Percentiles rank a stretch among this genome's conserved stretches.
phyloP scores from a whole-genome alignment of 2,329 filamentous ascomycete genomes.

The Chaetomiaceae sp. region DNA sequence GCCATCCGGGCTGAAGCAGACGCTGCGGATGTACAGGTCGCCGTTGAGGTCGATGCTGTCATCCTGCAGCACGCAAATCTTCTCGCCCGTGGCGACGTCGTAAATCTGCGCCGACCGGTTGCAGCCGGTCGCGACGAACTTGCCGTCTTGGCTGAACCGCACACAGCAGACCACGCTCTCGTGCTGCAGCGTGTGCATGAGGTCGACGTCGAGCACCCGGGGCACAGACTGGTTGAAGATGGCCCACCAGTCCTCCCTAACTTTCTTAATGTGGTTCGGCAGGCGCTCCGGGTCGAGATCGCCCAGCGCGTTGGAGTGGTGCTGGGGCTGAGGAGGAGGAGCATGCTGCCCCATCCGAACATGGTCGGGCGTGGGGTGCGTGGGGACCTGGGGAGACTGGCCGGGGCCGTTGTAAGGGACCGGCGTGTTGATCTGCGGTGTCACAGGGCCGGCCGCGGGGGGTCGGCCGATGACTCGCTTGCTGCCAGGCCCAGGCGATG shows the following conservation, averaged over 20 bases:
- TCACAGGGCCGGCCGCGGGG: conserved; percentile 65
- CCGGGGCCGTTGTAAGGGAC: conserved; percentile 78
- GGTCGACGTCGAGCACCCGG: conserved; percentile 83
- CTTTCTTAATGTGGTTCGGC: conserved; percentile 80
- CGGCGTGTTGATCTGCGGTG: conserved; percentile 84
- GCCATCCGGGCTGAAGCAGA: conserved; percentile 97
- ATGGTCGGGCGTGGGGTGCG: conserved; percentile 73
- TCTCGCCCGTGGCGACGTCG: conserved; percentile 80
- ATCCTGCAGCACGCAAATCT: conserved; percentile 85
- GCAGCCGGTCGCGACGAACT: conserved; percentile 93
- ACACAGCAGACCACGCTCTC: conserved; percentile 98
- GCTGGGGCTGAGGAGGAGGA: conserved; percentile 39
- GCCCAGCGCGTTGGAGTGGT: conserved; percentile 57
- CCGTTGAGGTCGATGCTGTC: conserved; percentile 79
- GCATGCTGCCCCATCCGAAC: conserved; percentile 38
- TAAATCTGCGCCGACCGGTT: conserved; percentile 99
- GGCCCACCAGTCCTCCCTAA: conserved; percentile 87
- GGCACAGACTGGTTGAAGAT: conserved; percentile 93
- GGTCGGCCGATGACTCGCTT: conserved; percentile 62
- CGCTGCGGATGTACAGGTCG: conserved; percentile 93
- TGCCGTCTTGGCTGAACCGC: conserved; percentile 90
- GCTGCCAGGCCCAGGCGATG: conserved; percentile 79
- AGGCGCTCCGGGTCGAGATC: conserved; percentile 84
- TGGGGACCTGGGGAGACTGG: conserved; percentile 73
- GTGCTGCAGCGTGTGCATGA: conserved; percentile 87